Base-by-base conservation (phyloP, 768 basidiomycete species). In the Lactarius hatsudake region DNA sequence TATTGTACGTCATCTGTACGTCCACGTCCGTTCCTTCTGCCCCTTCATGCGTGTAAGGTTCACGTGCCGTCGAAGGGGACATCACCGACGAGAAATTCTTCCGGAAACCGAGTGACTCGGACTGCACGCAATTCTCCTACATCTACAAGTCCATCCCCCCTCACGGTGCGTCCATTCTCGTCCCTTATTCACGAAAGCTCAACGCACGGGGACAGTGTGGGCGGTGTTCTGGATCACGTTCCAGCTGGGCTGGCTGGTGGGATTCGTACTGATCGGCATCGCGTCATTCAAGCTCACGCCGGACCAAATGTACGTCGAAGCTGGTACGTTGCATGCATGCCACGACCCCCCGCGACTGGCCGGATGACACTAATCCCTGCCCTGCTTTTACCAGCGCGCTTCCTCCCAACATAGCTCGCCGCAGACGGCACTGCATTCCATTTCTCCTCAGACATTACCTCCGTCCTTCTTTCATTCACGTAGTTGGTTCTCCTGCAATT, bases 81-180 rank as follows among this genome's bases (percentile, higher is more conserved):
- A 89, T 96, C 55, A 86, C 93, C 54, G 96, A 98, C 75, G 95
- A 98, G 74, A 84, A 91, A 64, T 93, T 96, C 79, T 97, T 96
- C 78, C 92, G 94, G 74, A 96, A 96, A 80, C 84, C 88, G 32
- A 96, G 96, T 73, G 92, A 94, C 73, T 94, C 93, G 1, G 95
- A 96, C 74, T 91, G 92, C 66, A 93, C 94, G 2, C 95, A 98
- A 73, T 96, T 94, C 74, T 78, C 85, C 20, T 78, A 94, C 55
- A 75, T 98, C 61, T 94, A 82, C 76, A 90, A 91, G 20, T 75
- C 79, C 7, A 81, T 91, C 61, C 82, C 85, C 48, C 82, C 91
- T n/a, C 91, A 94, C 73, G 76, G 93, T 91, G 76, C 67, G 84
- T 76, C 40, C 42, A 8, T 38, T n/a, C n/a, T n/a, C n/a, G n/a